Evolutionary conservation across 257 asterid species (phyloP), one percentile per base, ranked within the genome.

Genomic region (Gynochthodes officinalis): DNA sequence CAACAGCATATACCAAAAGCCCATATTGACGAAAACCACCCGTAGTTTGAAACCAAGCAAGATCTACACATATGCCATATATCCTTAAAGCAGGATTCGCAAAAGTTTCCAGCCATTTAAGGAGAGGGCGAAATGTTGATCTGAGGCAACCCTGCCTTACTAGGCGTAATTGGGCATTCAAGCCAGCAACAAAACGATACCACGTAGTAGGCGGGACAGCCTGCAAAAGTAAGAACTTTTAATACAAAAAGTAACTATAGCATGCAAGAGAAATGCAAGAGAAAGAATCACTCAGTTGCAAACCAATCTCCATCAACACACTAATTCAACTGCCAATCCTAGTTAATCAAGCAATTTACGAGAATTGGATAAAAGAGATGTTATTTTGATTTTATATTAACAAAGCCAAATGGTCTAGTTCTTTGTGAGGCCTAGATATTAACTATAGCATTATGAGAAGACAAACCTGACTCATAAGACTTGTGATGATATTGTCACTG

Each of bases 141-240:
- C 88, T 81, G 44, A 95, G 92, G 84, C 92, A 89, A 72, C 99
- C 99, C 73, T 84, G 87, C 57, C 93, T 89, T 63, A 83, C 97
- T 87, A 95, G 78, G 57, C 98, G 98, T 80, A 95, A 83, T 71
- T 95, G 96, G n/a, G 96, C 96, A 82, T 95, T 95, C 86, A 95
- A 82, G 82, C 99, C 99, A 85, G 99, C 94, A 74, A 89, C 97
- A 76, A 95, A 87, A n/a, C 99, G 97, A 77, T 86, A 92, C 98
- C 99, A 95, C 43, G 89, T 86, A 67, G 98, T 90, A 25, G 99
- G 98, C 40, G 97, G 96, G 62, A 90, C 82, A 72, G 91, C 86
- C 99, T 95, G 94, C 79, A 65, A 7, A 71, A 58, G 5, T 5
- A 8, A 32, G 37, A 63, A 2, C n/a, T n/a, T n/a, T n/a, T n/a